Base-by-base conservation (phyloP, 768 basidiomycete species). In the Termitomyces heimii region DNA sequence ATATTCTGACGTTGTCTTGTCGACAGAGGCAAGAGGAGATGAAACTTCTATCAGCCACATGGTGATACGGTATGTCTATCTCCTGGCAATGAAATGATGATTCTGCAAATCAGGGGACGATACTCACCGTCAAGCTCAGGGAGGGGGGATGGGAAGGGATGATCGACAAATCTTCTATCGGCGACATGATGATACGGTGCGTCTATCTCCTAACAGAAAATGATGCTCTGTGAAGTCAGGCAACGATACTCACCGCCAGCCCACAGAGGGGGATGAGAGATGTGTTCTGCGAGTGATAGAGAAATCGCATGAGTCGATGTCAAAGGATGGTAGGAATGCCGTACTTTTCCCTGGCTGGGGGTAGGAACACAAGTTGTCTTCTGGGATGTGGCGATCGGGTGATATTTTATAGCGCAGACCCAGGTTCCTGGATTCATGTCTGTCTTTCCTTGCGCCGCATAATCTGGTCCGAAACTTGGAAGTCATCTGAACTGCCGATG, bases 401-500 rank as follows among this genome's bases (percentile, higher is more conserved):
- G 37, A 31, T 24, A 6, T 28, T 55, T 60, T 63, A 55, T 53
- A 60, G 28, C 28, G 9, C 34, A 40, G 32, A 40, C 40, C 26
- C 32, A 44, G 51, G 9, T 51, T 24, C 18, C 29, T 20, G 34
- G 22, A 55, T 40, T 57, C 56, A 45, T 62, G 61, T 54, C 54
- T 9, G 9, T 32, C 16, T 35, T n/a, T n/a, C 18, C 18, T 54
- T 54, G 35, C 47, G 37, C 55, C 47, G 47, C 54, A 47, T 37
- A 24, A 35, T 35, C 32, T 14, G 48, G 34, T 35, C 37, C 51
- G 56, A 55, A 54, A 62, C 60, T 70, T 63, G 62, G 63, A 60
- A 66, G 49, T 60, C 37, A 60, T 63, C 63, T 65, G 58, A 56
- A 39, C 28, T 53, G 52, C 63, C 47, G 48, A 51, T 56, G 46